Conservation (phyloP, 495 filamentous ascomycete species). For the Penicillium arizonense region DNA sequence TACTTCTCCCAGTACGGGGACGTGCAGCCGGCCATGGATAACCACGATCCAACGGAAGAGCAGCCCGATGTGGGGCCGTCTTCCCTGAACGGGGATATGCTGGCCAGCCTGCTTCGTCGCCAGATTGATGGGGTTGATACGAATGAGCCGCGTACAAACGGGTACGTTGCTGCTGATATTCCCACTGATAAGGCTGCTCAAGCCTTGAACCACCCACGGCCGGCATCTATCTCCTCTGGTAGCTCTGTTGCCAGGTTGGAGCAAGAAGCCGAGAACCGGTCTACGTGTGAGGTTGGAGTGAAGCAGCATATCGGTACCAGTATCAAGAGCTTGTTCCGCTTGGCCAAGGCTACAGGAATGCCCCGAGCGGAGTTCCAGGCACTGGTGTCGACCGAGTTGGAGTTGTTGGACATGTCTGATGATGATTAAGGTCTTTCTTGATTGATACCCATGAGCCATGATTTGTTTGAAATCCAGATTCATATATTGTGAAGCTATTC, state of each 20-base stretch:
- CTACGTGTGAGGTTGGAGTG: conserved; percentile 72
- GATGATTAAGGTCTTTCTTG: conserved; percentile 45
- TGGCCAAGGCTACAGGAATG: conserved; percentile 79
- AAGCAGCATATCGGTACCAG: conserved; percentile 87
- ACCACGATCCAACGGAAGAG: conserved; percentile 74
- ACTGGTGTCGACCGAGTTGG: conserved; percentile 76
- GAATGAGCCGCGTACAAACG: conserved; percentile 22
- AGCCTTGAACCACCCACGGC: conserved; percentile 42
- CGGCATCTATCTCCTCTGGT: conserved; percentile 51
- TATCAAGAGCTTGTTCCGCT: conserved; percentile 82
- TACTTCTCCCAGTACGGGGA: conserved; percentile 87
- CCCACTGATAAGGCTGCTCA: conserved; percentile 21
- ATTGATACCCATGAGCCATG: conserved; percentile 23
- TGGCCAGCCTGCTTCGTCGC: conserved; percentile 37
- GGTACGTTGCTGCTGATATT: conserved; percentile 17
- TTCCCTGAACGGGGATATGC: conserved; percentile 51
- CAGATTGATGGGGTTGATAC: conserved; percentile 23
- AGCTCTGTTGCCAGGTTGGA: conserved; percentile 67
- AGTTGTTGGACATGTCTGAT: conserved; percentile 74
- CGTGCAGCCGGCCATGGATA: conserved; percentile 90
- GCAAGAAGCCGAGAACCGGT: conserved; percentile 59
- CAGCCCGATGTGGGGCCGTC: conserved; percentile 47
- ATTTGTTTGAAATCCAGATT: conserved; percentile 12
- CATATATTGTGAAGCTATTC: conserved; percentile 7
- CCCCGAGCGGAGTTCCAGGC: conserved; percentile 80